Evolutionary conservation across 2,329 filamentous ascomycete genomes (phyloP), one percentile per base, ranked within the genome.

Genomic region (Pseudocercospora pini-densiflorae): DNA sequence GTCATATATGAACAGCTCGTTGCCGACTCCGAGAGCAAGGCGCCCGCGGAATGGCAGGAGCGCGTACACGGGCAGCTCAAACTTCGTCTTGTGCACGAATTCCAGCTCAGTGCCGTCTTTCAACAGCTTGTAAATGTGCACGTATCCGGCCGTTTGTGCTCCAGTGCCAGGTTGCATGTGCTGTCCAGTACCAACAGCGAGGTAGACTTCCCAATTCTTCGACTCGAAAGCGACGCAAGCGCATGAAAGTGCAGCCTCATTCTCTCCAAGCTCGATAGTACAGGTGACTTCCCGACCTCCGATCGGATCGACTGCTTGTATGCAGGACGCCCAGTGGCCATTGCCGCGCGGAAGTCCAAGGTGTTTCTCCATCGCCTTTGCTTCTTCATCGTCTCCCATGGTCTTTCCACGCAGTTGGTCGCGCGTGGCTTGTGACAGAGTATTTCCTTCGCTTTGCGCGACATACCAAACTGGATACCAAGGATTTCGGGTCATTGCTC

Each of bases 11-110:
- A 92, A 88, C 24, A 99, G 81, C 36, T 91, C 89, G 72, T 90
- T 89, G 63, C 94, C 94, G 57, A 97, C 86, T 54, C 94, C 95
- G n/a, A 91, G 91, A 2, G 96, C 82, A 0, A 99, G 84, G 70
- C 92, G 91, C 31, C 96, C 96, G 78, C 98, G 94, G 83, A 99
- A 99, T 2, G 89, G 86, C n/a, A 95, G 83, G 16, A 99, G 84
- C n/a, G 95, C 94, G 74, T 93, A 88, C 1, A 96, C 93, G 1
- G 94, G 94, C 70, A 93, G 90, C 71, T 96, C 92, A 6, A 97
- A 87, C 74, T 93, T 93, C 0, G 96, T 99, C 79, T 97, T 97
- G 81, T 99, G 95, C 69, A 97, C 94, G 65, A 98, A 95, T 75
- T 97, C 92, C 16, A 99, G 86, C 74, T 93, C 89, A 63, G 89